Conservation (phyloP, 2,329 filamentous ascomycete genomes). For the Cordyceps pruinosa region DNA sequence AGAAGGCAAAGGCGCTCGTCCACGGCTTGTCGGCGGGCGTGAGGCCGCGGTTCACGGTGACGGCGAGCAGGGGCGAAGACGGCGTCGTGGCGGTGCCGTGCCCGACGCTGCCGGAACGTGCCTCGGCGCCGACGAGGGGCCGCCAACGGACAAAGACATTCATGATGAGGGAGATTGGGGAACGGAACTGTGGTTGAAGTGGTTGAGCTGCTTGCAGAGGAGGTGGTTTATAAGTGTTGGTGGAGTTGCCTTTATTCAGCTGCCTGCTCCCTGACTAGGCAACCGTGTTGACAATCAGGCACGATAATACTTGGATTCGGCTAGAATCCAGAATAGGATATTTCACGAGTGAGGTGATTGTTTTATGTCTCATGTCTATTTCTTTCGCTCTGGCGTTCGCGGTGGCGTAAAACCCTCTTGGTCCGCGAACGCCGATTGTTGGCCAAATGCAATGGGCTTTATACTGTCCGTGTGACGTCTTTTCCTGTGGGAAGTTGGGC, state of each 20-base stretch:
- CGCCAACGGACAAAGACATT: constrained; percentile 13
- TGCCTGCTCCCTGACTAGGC: background rate
- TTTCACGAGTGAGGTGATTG: background rate
- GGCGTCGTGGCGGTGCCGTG: background rate
- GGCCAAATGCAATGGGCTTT: too few relatives aligned
- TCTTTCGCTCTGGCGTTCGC: too few relatives aligned
- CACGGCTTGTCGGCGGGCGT: constrained; percentile 13
- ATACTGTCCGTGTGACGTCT: too few relatives aligned
- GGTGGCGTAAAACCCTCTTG: too few relatives aligned
- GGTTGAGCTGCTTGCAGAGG: background rate
- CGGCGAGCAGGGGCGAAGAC: background rate
- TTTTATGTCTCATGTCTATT: too few relatives aligned
- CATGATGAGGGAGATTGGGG: background rate
- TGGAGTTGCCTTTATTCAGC: background rate
- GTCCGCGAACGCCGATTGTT: too few relatives aligned
- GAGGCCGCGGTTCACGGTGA: background rate
- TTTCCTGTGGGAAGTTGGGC: too few relatives aligned
- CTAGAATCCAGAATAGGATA: background rate
- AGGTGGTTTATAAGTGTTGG: background rate
- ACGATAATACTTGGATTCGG: background rate
- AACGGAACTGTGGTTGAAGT: background rate
- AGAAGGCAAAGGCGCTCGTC: constrained; percentile 18
- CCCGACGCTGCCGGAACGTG: background rate
- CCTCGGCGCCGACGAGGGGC: constrained; percentile 3
- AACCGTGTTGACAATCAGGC: background rate